Percentiles rank a stretch among this genome's conserved stretches.
These are phyloP conservation scores for Teratosphaeria destructans DNA, from an alignment of 2,329 filamentous ascomycete species.

Conservation along the genomic window DNA sequence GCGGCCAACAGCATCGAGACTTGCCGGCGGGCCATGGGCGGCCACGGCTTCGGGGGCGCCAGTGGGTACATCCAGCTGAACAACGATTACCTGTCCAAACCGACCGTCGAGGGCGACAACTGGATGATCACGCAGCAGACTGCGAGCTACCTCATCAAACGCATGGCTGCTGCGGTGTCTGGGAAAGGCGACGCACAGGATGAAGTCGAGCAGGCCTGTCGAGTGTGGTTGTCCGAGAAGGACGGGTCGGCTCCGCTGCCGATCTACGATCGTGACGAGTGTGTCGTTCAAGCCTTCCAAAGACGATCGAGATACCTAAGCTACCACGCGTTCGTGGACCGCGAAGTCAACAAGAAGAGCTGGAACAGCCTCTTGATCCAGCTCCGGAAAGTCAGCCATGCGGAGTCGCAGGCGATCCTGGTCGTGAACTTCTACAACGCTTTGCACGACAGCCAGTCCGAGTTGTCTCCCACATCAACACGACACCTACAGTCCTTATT, in stretches of 20 bases:
- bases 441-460: conserved; percentile 13
- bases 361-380: conserved; percentile 39
- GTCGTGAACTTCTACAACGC: conserved; percentile 38
- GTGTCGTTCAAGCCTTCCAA: conserved; percentile 36
- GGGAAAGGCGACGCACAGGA: conserved; percentile 27
- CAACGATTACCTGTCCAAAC: conserved; percentile 42
- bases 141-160: conserved; percentile 42
- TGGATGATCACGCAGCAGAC: conserved; percentile 49
- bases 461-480: conserved; percentile 20
- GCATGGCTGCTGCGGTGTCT: conserved; percentile 34
- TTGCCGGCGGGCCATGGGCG: conserved; percentile 43
- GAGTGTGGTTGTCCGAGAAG: conserved; percentile 28
- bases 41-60: conserved; percentile 44
- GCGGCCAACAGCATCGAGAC: conserved; percentile 46
- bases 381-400: conserved; percentile 32
- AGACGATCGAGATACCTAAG: conserved; percentile 35
- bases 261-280: conserved; percentile 26
- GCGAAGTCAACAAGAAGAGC: conserved; percentile 35
- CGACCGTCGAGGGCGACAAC: conserved; percentile 47
- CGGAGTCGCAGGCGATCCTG: conserved; percentile 41
- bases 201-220: conserved; percentile 32
- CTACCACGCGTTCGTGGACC: conserved; percentile 33
- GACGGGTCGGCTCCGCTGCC: conserved; percentile 19
- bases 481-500: conserved; percentile 34
- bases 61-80: conserved; percentile 44